Conservation (phyloP, 208 protist genomes). For the Vickermania spadyakhi region DNA sequence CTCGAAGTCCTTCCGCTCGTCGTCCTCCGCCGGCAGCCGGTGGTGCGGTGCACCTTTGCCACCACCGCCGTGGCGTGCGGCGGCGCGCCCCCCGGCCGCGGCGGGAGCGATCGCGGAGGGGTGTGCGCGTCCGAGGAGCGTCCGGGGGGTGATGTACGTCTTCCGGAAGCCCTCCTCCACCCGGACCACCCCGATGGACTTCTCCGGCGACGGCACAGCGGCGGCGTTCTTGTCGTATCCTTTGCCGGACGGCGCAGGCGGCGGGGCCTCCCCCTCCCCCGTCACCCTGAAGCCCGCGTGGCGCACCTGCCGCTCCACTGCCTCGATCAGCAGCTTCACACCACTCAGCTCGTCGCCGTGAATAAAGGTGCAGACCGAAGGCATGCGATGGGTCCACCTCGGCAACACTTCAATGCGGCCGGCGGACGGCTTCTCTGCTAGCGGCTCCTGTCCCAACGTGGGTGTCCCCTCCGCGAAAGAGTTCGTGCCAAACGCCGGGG, state of each 20-base stretch:
- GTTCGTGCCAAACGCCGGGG: background rate
- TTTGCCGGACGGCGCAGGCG: background rate
- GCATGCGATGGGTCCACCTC: constrained; percentile 60
- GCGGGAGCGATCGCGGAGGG: background rate
- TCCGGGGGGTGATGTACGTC: constrained; percentile 15
- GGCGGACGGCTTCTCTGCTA: background rate
- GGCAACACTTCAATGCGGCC: constrained; percentile 36
- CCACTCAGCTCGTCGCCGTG: constrained; percentile 78
- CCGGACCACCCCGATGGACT: background rate
- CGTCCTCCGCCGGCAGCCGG: constrained; percentile 17
- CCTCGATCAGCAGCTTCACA: constrained; percentile 32
- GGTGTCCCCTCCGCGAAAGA: background rate
- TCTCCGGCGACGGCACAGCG: background rate
- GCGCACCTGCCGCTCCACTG: constrained; percentile 18
- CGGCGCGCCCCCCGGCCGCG: background rate
- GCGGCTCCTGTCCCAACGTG: background rate
- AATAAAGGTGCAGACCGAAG: constrained; percentile 62
- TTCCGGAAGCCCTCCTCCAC: background rate
- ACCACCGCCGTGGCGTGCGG: constrained; percentile 1
- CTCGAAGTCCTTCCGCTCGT: constrained; percentile 40
- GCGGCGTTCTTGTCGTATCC: background rate
- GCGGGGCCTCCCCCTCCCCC: background rate
- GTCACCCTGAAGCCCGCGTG: constrained; percentile 6
- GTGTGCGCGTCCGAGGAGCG: constrained; percentile 7
- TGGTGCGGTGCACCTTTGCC: constrained; percentile 4